Conservation (phyloP, 306 rosid species). For the Echinosophora koreensis region DNA sequence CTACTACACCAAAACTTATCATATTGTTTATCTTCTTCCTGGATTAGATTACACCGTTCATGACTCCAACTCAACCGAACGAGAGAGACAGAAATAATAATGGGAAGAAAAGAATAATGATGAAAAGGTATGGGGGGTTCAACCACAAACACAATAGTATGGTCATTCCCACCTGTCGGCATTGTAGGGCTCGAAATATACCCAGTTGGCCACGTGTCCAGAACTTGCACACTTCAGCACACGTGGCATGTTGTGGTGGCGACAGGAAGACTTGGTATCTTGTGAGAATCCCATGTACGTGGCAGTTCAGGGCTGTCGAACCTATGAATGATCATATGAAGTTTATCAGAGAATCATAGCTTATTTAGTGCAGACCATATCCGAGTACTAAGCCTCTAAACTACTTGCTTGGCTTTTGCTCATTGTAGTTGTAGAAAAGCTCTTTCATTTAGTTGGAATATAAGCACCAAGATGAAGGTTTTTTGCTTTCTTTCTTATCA, state of each 20-base stretch:
- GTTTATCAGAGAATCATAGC: constrained; percentile 17
- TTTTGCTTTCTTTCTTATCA: constrained; percentile 48
- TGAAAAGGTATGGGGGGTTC: background rate
- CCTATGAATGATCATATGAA: constrained; percentile 37
- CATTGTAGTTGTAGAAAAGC: background rate
- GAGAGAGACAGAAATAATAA: constrained; percentile 29
- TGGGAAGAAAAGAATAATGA: constrained; percentile 39
- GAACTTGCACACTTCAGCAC: background rate
- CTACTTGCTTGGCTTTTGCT: constrained; percentile 40
- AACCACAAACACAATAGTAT: constrained; percentile 9
- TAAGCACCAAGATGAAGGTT: constrained; percentile 72
- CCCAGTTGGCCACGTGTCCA: constrained; percentile 53
- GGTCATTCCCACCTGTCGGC: constrained; percentile 59
- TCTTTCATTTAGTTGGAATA: constrained; percentile 15
- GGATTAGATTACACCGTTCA: constrained; percentile 45
- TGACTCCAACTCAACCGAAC: constrained; percentile 45
- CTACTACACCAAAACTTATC: background rate
- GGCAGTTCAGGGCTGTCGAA: constrained; percentile 47
- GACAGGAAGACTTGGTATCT: constrained; percentile 47
- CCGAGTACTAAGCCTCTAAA: constrained; percentile 20
- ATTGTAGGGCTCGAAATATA: background rate
- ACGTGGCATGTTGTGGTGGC: constrained; percentile 45
- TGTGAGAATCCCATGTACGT: constrained; percentile 53
- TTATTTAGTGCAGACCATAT: constrained; percentile 43
- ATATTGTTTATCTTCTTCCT: constrained; percentile 9